Base-by-base conservation (phyloP, 192 early-diverging fungal genomes). In the Allomyces javanicus region DNA sequence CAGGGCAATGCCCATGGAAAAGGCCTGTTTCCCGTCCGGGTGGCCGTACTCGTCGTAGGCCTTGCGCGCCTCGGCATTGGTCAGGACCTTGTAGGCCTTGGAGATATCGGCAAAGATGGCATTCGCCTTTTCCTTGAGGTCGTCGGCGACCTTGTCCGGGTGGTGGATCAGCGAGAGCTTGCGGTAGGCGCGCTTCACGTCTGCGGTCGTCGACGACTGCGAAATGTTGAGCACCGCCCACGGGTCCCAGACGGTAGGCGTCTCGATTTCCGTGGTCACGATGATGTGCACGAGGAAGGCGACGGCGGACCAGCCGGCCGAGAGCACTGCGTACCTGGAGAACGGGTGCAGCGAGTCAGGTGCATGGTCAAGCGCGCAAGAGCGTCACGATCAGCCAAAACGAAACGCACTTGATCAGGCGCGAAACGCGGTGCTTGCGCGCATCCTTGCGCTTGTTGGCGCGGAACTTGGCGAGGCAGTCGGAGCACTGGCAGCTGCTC, bases 31-130 rank as follows among this genome's bases (percentile, higher is more conserved):
- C 17, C 96, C 96, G 73, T 99, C 96, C 21, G 96, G 94, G 73
- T 97, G 91, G 64, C 94, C 94, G 67, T 81, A 94, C 73, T 99
- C 90, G 68, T 96, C 92, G 78, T 86, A 99, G 74, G 89, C 90
- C 69, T 89, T 85, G 67, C 88, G 84, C 23, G 84, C 87, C 64
- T 87, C 90, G 19, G 92, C 87, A 69, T 99, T 87, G 3, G 94
- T 99, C 69, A 99, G 77, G 72, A 92, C 89, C 81, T 94, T 92
- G 73, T 93, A 88, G 14, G 96, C 96, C 67, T 96, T 92, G 63
- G 86, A 83, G 68, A 97, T 85, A 63, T 97, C 89, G 24, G 89
- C 82, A 77, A 86, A 94, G 75, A 76, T 85, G 62, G 76, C 74
- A 62, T 83, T 86, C 21, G 87, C 86, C 69, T 85, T 77, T 62